Evolutionary conservation across 2,329 filamentous ascomycete species (phyloP), one percentile per base, ranked within the genome.

Genomic region (Dendryphion nanum): DNA sequence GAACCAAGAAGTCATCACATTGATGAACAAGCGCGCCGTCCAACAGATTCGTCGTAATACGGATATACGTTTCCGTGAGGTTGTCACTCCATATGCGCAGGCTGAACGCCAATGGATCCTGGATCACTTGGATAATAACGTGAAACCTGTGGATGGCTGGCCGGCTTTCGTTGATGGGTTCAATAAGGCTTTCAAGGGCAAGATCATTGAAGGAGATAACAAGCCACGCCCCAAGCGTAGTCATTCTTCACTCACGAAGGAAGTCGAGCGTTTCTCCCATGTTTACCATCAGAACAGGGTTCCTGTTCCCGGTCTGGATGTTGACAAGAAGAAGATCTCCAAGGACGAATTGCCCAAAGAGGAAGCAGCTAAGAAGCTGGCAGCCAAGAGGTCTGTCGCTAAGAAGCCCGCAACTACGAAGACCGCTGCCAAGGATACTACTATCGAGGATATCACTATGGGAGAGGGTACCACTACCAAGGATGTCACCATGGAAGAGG

Each of bases 11-110:
- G 55, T 53, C 18, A 50, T 57, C 32, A 51, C 51, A 1, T 41
- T 42, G 13, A 53, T 59, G 16, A 61, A 59, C 41, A 61, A 61
- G 48, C 55, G 55, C 33, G 50, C 49, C 17, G 51, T 53, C 4
- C 55, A 61, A 42, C 55, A 61, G 36, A 56, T 59, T n/a, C 55
- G 55, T 3, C 57, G 55, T 38, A 54, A 55, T 39, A 61, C 53
- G 4, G 33, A 37, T 3, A 48, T 56, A 2, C 44, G 53, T 2
- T 61, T 58, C 41, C 47, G 57, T 6, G 41, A 44, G 15, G 48
- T 50, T 1, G 57, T 59, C 1, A 37, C 37, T 18, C 42, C 48
- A 4, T 61, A 59, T 16, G 33, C 55, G 3, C 28, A 32, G 6
- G 47, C 43, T 14, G 55, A 61, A 43, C 47, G 55, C 2, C 21